Percentiles rank a stretch among this genome's conserved stretches.
Conservation (phyloP, 495 filamentous ascomycete genomes). For the Penicillium subrubescens region DNA sequence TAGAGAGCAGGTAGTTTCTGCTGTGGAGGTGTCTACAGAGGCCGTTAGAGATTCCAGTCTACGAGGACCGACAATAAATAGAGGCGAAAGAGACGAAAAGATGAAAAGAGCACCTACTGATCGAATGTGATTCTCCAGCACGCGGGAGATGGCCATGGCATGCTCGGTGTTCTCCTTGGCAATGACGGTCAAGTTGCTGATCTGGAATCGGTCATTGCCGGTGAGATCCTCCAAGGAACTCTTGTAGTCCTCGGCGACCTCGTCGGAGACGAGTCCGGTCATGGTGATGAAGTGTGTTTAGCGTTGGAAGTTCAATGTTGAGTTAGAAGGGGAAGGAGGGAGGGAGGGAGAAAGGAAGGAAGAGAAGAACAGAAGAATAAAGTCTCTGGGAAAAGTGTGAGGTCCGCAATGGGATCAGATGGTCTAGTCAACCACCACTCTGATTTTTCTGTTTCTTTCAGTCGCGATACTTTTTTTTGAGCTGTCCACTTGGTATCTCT, state of each 20-base stretch:
- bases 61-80: conserved; percentile 11
- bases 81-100: conserved; percentile 7
- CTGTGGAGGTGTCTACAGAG: conserved; percentile 71
- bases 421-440: background rate
- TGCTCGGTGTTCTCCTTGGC: conserved; percentile 95
- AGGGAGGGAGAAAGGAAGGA: too few species aligned
- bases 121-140: conserved; percentile 88
- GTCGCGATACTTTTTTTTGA: conserved; percentile 13
- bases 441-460: conserved; percentile 8
- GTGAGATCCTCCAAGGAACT: conserved; percentile 89
- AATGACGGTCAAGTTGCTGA: conserved; percentile 93
- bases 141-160: conserved; percentile 85
- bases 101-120: conserved; percentile 64
- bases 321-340: conserved; percentile 16
- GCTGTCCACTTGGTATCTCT: conserved; percentile 18
- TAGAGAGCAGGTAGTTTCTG: conserved; percentile 95
- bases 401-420: background rate
- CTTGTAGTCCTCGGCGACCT: conserved; percentile 93
- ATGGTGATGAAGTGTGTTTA: conserved; percentile 52
- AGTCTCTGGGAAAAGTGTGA: background rate
- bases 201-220: conserved; percentile 86
- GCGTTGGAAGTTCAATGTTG: background rate
- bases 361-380: background rate
- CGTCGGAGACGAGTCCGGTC: conserved; percentile 74
- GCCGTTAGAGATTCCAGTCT: conserved; percentile 38